These are phyloP conservation scores for Paradendryphiella salina DNA, from an alignment of 2,329 filamentous ascomycete species.

Conservation along the genomic window DNA sequence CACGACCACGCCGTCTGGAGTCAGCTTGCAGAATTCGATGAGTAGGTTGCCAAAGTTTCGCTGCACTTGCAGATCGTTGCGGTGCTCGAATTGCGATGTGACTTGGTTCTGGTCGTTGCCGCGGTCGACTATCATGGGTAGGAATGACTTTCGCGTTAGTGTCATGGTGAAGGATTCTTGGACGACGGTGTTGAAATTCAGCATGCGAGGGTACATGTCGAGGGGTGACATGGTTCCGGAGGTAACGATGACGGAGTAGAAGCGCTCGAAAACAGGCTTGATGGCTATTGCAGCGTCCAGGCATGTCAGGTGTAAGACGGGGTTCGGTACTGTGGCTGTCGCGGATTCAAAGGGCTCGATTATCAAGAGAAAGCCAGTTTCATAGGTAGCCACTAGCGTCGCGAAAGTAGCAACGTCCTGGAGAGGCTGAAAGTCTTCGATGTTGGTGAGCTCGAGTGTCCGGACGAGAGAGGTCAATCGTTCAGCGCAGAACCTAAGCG, in stretches of 20 bases:
- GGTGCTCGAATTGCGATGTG: slow-evolving; percentile 90
- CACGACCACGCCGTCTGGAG: slow-evolving; percentile 96
- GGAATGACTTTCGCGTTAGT: slow-evolving; percentile 86
- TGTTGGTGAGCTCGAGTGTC: slow-evolving; percentile 93
- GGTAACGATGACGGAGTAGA: slow-evolving; percentile 97
- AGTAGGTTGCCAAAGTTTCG: slow-evolving; percentile 93
- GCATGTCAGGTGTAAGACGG: slow-evolving; percentile 95
- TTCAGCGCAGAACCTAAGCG: slow-evolving; percentile 91
- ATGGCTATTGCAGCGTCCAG: slow-evolving; percentile 97
- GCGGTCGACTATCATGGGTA: slow-evolving; percentile 96
- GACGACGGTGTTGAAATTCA: slow-evolving; percentile 87
- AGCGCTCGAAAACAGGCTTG: slow-evolving; percentile 94
- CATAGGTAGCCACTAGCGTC: slow-evolving; percentile 92
- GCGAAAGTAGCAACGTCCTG: slow-evolving; percentile 98
- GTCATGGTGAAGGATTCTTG: slow-evolving; percentile 99
- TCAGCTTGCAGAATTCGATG: slow-evolving; percentile 93
- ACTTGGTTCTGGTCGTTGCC: slow-evolving; percentile 93
- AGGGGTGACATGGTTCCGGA: slow-evolving; percentile 95
- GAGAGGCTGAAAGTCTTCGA: slow-evolving; percentile 94
- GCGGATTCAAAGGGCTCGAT: slow-evolving; percentile 97
- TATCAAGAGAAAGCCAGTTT: slow-evolving; percentile 93
- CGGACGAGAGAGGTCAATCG: slow-evolving; percentile 90
- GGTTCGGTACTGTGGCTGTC: slow-evolving; percentile 91
- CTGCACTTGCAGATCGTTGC: slow-evolving; percentile 95
- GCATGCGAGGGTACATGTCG: slow-evolving; percentile 99